phyloP scores from a whole-genome alignment of 371 early-diverging fungal genomes.

The Mortierella sp. region DNA sequence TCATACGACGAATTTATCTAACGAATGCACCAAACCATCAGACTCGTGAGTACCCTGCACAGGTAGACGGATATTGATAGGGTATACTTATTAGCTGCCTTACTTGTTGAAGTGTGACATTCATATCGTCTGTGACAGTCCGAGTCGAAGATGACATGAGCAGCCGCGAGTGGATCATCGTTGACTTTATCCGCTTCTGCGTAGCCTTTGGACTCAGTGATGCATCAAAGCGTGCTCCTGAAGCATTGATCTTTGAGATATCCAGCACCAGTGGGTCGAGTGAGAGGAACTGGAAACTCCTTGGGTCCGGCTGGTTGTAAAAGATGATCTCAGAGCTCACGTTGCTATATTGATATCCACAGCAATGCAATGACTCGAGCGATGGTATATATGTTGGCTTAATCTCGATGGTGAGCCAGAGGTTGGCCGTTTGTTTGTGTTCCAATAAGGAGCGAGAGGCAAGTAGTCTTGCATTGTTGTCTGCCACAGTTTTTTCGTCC shows the following conservation, averaged over 20 bases:
- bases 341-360: slow-evolving; percentile 54
- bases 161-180: slow-evolving; percentile 30
- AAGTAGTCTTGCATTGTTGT: slow-evolving; percentile 38
- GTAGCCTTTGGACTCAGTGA: slow-evolving; percentile 40
- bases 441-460: slow-evolving; percentile 43
- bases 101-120: slow-evolving; percentile 55
- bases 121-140: slow-evolving; percentile 52
- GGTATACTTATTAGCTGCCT: background rate
- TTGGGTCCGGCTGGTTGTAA: slow-evolving; percentile 73
- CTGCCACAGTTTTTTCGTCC: slow-evolving; percentile 29
- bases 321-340: slow-evolving; percentile 65
- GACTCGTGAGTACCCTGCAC: no score
- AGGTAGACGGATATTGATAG: no score
- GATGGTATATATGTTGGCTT: slow-evolving; percentile 55
- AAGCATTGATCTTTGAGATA: slow-evolving; percentile 59
- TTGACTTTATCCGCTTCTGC: slow-evolving; percentile 34
- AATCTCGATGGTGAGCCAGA: slow-evolving; percentile 59
- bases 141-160: slow-evolving; percentile 34
- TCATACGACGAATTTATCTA: slow-evolving; percentile 56
- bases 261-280: slow-evolving; percentile 78
- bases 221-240: slow-evolving; percentile 50
- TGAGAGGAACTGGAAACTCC: slow-evolving; percentile 75
- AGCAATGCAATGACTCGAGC: slow-evolving; percentile 54
- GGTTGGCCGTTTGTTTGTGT: slow-evolving; percentile 52
- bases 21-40: no score